Evolutionary conservation across 1,284 basidiomycete species (phyloP), one percentile per base, ranked within the genome.

Genomic region (Gymnopus androsaceus): DNA sequence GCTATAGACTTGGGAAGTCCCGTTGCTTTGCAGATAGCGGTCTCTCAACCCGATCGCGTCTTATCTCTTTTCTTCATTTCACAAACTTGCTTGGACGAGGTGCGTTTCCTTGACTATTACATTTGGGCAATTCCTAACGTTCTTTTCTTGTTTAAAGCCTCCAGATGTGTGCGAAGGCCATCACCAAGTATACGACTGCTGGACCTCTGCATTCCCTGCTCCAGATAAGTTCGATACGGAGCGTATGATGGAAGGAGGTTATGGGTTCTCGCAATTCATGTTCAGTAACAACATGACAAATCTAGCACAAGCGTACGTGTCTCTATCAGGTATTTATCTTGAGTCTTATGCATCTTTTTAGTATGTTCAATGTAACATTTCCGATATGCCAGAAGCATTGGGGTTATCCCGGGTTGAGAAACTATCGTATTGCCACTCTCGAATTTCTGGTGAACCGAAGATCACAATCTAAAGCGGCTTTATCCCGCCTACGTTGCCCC

Each of bases 1-100:
- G 61, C 49, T 3, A 50, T 58, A 45, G 56, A 57, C 17, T 37
- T 56, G 25, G 61, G 61, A 2, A 57, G 56, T 19, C 45, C 55
- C 19, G 46, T 52, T n/a, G 61, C 61, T 2, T 19, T 58, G 11
- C 49, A 54, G 19, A 45, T 61, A 25, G 59, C 59, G 7, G 40
- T 55, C 9, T 33, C 17, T 14, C 41, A 56, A 30, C 54, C 60
- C 4, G 44, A 55, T 9, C 41, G 47, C 28, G 48, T 51, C 7
- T 37, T 57, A 6, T 59, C 58, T 14, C 30, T 59, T 14, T 59
- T 59, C 27, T 34, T 61, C 11, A 25, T 61, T 8, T 59, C 55
- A 2, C 54, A 55, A 3, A 34, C 51, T 33, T 54, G 59, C 27
- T 30, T 58, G 25, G 40, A 46, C 23, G 59, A 57, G 51, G 59